Evolutionary conservation across 1,284 basidiomycete species (phyloP), one percentile per base, ranked within the genome.

Genomic region (Limonomyces culmigenus): DNA sequence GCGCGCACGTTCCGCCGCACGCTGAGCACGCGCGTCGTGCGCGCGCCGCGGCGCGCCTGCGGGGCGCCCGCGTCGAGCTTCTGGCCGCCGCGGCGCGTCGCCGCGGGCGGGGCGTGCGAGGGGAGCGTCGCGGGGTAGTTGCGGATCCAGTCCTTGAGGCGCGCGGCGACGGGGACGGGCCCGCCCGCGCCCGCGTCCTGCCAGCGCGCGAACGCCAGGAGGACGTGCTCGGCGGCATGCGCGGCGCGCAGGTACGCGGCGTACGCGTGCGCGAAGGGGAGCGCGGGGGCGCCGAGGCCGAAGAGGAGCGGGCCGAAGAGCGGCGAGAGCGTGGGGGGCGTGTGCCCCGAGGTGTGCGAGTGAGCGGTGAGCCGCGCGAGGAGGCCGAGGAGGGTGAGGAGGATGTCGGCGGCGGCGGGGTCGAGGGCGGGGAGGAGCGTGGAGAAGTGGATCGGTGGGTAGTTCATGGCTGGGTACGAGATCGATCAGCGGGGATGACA

Each of bases 301-400:
- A 93, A 92, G 29, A 95, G 55, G 17, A 84, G 63, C 4, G 80
- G 84, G 0, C 80, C 83, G 53, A 92, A 92, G n/a, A 88, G 67
- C n/a, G 84, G 74, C 0, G 85, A 80, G 23, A 91, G 63, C 2
- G 80, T 74, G 19, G 81, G 77, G 2, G 85, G 85, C 0, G 84
- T 88, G 43, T 88, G 77, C 5, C 85, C 84, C 8, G 84, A 88
- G 11, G 61, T 70, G 13, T 70, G 68, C 43, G 79, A 80, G 50
- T 92, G 74, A 0, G 87, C 80, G 0, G 80, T 73, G 39, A 93
- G 70, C 14, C 81, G 74, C 2, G 75, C 69, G 23, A 92, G 62
- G 19, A 95, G 69, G 15, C 70, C 65, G 46, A 89, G 67, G 5
- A 89, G 56, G 1, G 75, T 70, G 39, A 70, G 52, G 35, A 89